These are phyloP conservation scores for Royoungia palumana DNA, from an alignment of 768 basidiomycete species.

Conservation along the genomic window DNA sequence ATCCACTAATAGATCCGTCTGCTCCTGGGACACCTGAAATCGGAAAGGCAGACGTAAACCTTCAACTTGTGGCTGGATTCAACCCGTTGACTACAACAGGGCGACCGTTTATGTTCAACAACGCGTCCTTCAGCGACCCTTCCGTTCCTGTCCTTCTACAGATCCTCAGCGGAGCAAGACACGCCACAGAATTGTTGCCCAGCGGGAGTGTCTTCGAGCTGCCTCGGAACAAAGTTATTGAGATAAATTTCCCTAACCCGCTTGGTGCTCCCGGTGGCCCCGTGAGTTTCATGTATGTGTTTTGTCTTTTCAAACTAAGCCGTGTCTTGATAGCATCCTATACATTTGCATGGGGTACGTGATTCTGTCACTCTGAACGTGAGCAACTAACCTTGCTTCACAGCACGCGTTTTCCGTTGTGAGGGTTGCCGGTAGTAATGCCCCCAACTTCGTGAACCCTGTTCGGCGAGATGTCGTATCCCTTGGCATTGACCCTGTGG, in stretches of 20 bases:
- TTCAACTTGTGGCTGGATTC: conserved; percentile 19
- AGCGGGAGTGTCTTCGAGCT: conserved; percentile 43
- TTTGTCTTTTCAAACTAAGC: not conserved
- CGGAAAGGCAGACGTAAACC: conserved; percentile 38
- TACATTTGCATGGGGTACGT: conserved; percentile 30
- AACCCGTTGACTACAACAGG: not conserved
- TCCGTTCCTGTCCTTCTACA: conserved; percentile 50
- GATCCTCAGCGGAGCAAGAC: conserved; percentile 47
- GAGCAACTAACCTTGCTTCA: conserved; percentile 42
- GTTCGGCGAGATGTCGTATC: conserved; percentile 28
- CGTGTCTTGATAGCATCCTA: conserved; percentile 24
- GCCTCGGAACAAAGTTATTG: conserved; percentile 40
- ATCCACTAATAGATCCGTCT: conserved; percentile 26
- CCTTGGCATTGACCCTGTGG: conserved; percentile 18
- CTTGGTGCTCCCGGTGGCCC: conserved; percentile 20
- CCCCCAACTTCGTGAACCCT: conserved; percentile 34
- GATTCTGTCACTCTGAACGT: no score
- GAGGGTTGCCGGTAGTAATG: conserved; percentile 22
- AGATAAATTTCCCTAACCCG: conserved; percentile 39
- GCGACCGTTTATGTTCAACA: conserved; percentile 20
- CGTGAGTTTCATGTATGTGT: conserved; percentile 11
- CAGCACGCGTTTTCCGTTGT: conserved; percentile 35
- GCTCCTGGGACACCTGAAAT: conserved; percentile 34
- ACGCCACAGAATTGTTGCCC: conserved; percentile 44
- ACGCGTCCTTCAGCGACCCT: conserved; percentile 35